Evolutionary conservation across 192 early-diverging fungal genomes (phyloP).

Genomic region (Coemansia reversa): DNA sequence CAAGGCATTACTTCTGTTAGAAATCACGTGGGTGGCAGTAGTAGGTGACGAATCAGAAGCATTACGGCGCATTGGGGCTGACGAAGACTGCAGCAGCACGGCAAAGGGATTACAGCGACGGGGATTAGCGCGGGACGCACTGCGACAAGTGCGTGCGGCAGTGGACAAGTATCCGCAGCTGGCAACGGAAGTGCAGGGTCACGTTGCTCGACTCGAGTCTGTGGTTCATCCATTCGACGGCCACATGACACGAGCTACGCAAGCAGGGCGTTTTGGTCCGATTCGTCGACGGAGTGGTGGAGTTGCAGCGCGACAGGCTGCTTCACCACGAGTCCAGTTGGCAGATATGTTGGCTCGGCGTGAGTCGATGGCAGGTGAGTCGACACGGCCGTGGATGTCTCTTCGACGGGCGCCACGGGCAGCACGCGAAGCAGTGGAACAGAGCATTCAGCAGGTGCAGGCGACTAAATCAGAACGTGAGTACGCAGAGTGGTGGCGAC

Average conservation of each 20-base stretch:
- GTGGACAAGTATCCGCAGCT: slow-evolving; percentile 34
- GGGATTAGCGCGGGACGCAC: slow-evolving; percentile 40
- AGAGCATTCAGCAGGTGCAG: slow-evolving; percentile 20
- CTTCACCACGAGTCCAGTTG: slow-evolving; percentile 26
- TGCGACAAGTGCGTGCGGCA: slow-evolving; percentile 32
- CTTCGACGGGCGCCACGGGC: slow-evolving; percentile 18
- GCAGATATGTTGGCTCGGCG: slow-evolving; percentile 19
- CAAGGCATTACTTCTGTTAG: slow-evolving; percentile 43
- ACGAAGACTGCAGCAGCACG: background rate
- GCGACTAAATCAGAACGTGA: slow-evolving; percentile 45
- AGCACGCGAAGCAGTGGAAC: slow-evolving; percentile 21
- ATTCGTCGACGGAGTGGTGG: slow-evolving; percentile 12
- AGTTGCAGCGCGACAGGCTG: slow-evolving; percentile 10
- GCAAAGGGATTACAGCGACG: background rate
- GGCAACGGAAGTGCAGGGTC: slow-evolving; percentile 11
- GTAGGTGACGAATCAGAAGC: slow-evolving; percentile 42
- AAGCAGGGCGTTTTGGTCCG: slow-evolving; percentile 33
- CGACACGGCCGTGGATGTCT: slow-evolving; percentile 2
- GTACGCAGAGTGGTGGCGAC: slow-evolving; percentile 54
- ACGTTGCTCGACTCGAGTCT: slow-evolving; percentile 20
- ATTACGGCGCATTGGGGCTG: slow-evolving; percentile 17
- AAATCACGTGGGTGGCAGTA: slow-evolving; percentile 33
- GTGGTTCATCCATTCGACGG: slow-evolving; percentile 53
- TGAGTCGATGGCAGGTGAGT: background rate
- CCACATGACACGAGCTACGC: slow-evolving; percentile 34